Conservation (phyloP, 2,329 filamentous ascomycete genomes). For the Xylariaceae sp. region DNA sequence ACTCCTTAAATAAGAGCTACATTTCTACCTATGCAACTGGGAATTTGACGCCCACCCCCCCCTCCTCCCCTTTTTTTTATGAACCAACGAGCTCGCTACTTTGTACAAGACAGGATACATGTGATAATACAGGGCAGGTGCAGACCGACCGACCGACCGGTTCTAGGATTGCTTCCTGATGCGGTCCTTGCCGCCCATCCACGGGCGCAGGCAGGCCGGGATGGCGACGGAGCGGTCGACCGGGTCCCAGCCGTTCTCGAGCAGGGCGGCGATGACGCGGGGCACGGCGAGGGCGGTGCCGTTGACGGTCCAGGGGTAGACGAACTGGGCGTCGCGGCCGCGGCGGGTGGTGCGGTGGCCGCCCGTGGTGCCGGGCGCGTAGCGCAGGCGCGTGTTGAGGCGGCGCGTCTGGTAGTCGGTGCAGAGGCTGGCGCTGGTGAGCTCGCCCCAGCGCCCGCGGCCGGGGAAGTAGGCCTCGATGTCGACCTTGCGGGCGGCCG, state of each 20-base stretch:
- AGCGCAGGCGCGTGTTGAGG: constrained; percentile 65
- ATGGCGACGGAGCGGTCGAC: constrained; percentile 58
- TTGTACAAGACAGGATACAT: too few species aligned
- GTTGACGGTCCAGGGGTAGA: constrained; percentile 85
- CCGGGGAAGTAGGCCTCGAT: constrained; percentile 94
- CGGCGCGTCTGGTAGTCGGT: constrained; percentile 89
- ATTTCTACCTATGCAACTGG: too few species aligned
- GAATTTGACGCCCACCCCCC: too few species aligned
- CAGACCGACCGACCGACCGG: too few species aligned
- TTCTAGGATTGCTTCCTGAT: too few species aligned
- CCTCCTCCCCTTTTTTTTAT: too few species aligned
- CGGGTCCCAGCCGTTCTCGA: constrained; percentile 89
- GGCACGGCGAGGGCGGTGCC: constrained; percentile 91
- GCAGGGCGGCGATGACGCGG: constrained; percentile 74
- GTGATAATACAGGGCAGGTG: too few species aligned
- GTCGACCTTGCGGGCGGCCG: constrained; percentile 78
- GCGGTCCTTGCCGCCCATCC: constrained; percentile 74
- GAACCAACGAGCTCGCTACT: too few species aligned
- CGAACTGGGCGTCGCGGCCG: constrained; percentile 30
- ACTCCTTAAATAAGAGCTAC: too few species aligned
- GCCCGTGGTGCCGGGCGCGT: constrained; percentile 25
- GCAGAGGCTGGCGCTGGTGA: constrained; percentile 84
- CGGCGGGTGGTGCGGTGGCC: neutral
- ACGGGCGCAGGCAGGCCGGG: constrained; percentile 71
- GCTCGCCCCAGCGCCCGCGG: constrained; percentile 82